Percentiles rank a stretch among this genome's conserved stretches.
Conservation (phyloP, 176 grass and related monocot genomes). For the Oryza meyeriana region DNA sequence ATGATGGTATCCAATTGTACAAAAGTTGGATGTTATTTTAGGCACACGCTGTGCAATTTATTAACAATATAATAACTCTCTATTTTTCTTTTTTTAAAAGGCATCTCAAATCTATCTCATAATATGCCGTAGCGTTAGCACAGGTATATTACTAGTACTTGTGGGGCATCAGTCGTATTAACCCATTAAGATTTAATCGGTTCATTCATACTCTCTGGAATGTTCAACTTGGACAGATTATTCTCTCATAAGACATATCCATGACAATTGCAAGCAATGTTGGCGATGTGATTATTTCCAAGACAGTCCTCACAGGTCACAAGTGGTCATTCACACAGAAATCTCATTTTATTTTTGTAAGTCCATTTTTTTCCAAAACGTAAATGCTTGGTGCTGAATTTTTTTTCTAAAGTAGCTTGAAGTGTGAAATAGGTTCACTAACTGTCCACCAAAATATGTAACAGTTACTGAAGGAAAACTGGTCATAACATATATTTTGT, state of each 20-base stretch:
- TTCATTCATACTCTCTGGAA: background rate
- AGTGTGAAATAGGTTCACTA: background rate
- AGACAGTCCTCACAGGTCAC: background rate
- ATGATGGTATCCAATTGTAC: too few relatives aligned
- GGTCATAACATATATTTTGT: too few relatives aligned
- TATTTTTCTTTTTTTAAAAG: too few relatives aligned
- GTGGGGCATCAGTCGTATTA: background rate
- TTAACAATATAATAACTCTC: too few relatives aligned
- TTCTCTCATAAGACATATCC: background rate
- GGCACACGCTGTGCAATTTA: too few relatives aligned
- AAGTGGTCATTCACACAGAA: background rate
- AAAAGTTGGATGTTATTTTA: too few relatives aligned
- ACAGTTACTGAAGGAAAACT: background rate
- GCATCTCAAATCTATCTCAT: too few relatives aligned
- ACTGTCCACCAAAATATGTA: background rate
- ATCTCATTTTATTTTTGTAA: background rate
- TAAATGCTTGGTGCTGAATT: background rate
- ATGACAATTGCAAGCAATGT: background rate
- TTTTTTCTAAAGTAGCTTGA: background rate
- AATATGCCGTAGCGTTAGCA: too few relatives aligned
- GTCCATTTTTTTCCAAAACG: background rate
- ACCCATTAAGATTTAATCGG: background rate
- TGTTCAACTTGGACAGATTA: background rate
- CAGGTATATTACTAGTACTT: background rate
- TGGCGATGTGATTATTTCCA: background rate